Evolutionary conservation across 805 yeast species (phyloP).

Genomic region (Nakazawaea holstii): DNA sequence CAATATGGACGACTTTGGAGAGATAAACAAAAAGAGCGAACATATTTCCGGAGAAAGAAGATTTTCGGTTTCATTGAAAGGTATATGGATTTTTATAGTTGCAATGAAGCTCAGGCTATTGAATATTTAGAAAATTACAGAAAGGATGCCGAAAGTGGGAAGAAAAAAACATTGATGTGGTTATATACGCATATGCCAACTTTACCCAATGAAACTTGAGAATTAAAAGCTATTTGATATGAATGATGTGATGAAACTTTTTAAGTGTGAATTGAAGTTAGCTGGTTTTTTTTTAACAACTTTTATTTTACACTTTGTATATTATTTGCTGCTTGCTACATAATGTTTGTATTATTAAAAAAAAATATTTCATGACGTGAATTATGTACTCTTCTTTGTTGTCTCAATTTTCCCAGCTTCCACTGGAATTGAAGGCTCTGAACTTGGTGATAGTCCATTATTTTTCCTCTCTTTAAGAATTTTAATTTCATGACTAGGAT

Average conservation of each 20-base stretch:
- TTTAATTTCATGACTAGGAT: conserved; percentile 10
- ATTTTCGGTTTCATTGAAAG: conserved; percentile 23
- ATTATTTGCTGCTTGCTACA: no score
- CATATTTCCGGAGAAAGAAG: conserved; percentile 30
- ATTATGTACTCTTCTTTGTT: neutral
- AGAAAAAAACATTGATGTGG: conserved; percentile 27
- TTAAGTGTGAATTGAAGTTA: no score
- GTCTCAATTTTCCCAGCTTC: neutral
- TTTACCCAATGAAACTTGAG: neutral
- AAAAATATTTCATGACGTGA: no score
- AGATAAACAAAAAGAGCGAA: conserved; percentile 31
- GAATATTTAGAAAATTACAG: conserved; percentile 27
- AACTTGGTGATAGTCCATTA: no score
- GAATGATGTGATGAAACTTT: no score
- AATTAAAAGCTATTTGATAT: no score
- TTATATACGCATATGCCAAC: conserved; percentile 24
- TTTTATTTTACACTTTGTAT: no score
- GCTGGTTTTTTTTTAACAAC: no score
- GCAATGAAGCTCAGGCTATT: conserved; percentile 25
- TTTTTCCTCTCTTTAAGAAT: no score
- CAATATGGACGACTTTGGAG: conserved; percentile 32
- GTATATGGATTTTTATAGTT: conserved; percentile 9
- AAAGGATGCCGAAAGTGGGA: conserved; percentile 22
- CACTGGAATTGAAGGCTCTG: neutral
- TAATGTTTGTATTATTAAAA: no score